Conservation (phyloP, 2,329 filamentous ascomycete genomes). For the Sclerotinia borealis region DNA sequence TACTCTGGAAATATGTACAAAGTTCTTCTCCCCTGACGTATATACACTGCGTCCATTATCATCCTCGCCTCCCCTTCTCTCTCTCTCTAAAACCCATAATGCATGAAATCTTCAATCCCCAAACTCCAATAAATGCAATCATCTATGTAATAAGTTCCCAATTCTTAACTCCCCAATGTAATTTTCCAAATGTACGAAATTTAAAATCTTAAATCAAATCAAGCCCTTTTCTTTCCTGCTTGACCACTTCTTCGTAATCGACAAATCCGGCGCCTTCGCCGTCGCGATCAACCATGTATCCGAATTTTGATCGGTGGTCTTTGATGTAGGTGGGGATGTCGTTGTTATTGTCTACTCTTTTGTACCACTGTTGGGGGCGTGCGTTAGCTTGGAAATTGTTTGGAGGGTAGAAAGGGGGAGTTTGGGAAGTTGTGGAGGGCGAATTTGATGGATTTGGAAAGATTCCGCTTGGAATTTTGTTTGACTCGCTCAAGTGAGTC, state of each 20-base stretch:
- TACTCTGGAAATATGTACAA: background rate
- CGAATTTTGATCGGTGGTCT: conserved; percentile 16
- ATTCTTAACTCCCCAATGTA: background rate
- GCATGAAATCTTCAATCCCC: background rate
- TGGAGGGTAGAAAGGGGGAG: too few relatives aligned
- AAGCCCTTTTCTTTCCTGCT: background rate
- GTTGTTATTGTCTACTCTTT: conserved; percentile 35
- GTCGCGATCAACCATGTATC: conserved; percentile 24
- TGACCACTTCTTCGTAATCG: conserved; percentile 15
- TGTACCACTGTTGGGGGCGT: conserved; percentile 21
- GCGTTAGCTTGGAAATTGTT: background rate
- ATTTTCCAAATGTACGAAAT: too few relatives aligned
- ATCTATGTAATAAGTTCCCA: background rate
- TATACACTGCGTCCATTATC: background rate
- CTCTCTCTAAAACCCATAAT: background rate
- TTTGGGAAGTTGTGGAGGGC: background rate
- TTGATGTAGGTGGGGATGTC: conserved; percentile 40
- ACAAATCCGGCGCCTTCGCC: conserved; percentile 20
- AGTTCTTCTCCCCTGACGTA: background rate
- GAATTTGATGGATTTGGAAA: too few relatives aligned
- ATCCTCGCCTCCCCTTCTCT: background rate
- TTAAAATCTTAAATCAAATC: background rate
- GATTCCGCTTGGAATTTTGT: background rate
- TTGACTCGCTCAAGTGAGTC: background rate
- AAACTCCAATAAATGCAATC: background rate